Evolutionary conservation across 2,329 filamentous ascomycete genomes (phyloP).

Genomic region (Aspergillus clavatus): DNA sequence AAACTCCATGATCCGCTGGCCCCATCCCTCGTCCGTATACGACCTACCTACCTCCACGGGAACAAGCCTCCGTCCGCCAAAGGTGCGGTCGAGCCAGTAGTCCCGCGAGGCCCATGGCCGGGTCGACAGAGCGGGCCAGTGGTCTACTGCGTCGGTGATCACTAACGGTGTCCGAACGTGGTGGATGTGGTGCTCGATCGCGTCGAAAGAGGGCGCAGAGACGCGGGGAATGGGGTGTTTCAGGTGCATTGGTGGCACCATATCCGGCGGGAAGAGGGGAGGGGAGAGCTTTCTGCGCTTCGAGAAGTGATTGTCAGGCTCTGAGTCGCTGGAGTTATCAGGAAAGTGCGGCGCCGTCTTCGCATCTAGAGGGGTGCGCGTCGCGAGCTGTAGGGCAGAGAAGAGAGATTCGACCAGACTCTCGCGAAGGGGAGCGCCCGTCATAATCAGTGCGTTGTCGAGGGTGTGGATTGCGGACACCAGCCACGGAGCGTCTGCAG

Average conservation of each 20-base stretch:
- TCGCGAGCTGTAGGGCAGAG: constrained; percentile 24
- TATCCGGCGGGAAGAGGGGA: constrained; percentile 31
- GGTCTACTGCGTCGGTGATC: constrained; percentile 58
- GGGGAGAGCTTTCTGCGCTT: constrained; percentile 32
- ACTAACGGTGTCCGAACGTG: constrained; percentile 57
- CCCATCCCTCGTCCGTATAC: constrained; percentile 83
- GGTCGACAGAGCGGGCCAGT: constrained; percentile 72
- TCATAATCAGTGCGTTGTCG: constrained; percentile 72
- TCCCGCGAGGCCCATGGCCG: constrained; percentile 66
- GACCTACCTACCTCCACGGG: constrained; percentile 81
- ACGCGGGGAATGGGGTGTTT: constrained; percentile 38
- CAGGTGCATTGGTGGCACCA: constrained; percentile 30
- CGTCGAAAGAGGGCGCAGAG: constrained; percentile 49
- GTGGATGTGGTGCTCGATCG: constrained; percentile 59
- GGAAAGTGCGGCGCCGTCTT: constrained; percentile 1
- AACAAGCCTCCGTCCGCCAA: constrained; percentile 72
- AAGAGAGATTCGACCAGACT: constrained; percentile 37
- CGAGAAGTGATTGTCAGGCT: constrained; percentile 1
- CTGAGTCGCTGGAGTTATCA: neutral
- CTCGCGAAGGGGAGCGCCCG: constrained; percentile 59
- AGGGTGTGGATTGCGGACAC: constrained; percentile 59
- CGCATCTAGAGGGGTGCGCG: constrained; percentile 2
- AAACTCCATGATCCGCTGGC: constrained; percentile 74
- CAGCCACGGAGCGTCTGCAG: constrained; percentile 42
- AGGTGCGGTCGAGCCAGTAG: constrained; percentile 70